Percentiles rank a stretch among this genome's conserved stretches.
Evolutionary conservation across 2,329 filamentous ascomycete genomes (phyloP).

Genomic region (Xylaria sp.): DNA sequence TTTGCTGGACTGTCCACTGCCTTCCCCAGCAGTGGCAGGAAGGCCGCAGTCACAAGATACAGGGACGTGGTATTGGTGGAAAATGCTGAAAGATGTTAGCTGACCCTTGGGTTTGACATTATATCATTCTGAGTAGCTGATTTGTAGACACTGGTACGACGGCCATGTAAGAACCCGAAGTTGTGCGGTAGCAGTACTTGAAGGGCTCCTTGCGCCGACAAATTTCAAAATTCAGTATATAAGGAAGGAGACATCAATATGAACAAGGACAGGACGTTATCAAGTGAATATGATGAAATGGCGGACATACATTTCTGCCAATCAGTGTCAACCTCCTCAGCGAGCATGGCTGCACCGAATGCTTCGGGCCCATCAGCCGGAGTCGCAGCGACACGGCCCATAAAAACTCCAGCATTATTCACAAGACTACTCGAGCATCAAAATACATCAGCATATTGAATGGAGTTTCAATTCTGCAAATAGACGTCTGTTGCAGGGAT

Average conservation of each 20-base stretch:
- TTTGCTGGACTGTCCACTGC: slow-evolving; percentile 57
- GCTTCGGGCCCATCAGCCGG: slow-evolving; percentile 43
- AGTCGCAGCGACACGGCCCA: slow-evolving; percentile 21
- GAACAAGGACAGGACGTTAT: too few species aligned
- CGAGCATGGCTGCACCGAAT: slow-evolving; percentile 44
- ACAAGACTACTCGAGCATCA: slow-evolving; percentile 50
- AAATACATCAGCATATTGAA: slow-evolving; percentile 3
- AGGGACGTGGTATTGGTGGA: slow-evolving; percentile 61
- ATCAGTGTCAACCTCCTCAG: slow-evolving; percentile 39
- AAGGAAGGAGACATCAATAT: too few species aligned
- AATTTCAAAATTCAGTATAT: too few species aligned
- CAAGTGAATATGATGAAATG: background rate
- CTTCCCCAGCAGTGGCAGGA: slow-evolving; percentile 64
- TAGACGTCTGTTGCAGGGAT: background rate
- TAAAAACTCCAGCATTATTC: slow-evolving; percentile 62
- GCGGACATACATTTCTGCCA: slow-evolving; percentile 42
- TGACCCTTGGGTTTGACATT: background rate
- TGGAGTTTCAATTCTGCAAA: background rate
- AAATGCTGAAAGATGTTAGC: slow-evolving; percentile 50
- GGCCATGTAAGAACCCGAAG: too few species aligned
- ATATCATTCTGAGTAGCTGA: background rate
- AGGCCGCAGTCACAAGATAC: slow-evolving; percentile 64
- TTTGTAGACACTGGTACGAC: background rate
- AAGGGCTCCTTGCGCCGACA: too few species aligned
- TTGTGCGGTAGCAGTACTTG: background rate